Conservation (phyloP, 2,329 filamentous ascomycete species). For the Aspergillus fijiensis region DNA sequence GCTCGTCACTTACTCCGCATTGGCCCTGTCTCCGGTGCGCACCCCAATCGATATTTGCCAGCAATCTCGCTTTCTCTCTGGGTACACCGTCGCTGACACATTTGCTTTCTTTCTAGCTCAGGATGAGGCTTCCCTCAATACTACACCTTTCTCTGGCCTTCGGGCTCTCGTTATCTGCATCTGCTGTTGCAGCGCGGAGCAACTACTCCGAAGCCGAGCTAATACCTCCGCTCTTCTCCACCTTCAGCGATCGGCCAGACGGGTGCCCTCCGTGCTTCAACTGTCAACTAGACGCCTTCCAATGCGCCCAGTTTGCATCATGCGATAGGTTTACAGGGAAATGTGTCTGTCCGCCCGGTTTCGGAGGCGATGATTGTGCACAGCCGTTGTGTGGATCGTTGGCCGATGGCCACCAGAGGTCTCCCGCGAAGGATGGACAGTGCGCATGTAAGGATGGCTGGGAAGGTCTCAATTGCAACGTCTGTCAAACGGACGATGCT, state of each 20-base stretch:
- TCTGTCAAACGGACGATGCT: conserved; percentile 79
- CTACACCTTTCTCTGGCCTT: conserved; percentile 26
- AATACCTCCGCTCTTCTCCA: conserved; percentile 65
- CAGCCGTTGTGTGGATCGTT: conserved; percentile 89
- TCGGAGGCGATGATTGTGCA: conserved; percentile 91
- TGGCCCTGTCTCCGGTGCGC: conserved; percentile 4
- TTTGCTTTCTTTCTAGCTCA: conserved; percentile 12
- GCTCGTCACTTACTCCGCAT: conserved; percentile 18
- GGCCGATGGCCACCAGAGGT: conserved; percentile 74
- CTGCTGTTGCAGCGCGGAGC: conserved; percentile 24
- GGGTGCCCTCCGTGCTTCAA: conserved; percentile 72
- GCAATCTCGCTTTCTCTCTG: not conserved
- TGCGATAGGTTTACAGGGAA: conserved; percentile 91
- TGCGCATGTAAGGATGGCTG: conserved; percentile 93
- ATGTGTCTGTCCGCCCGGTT: conserved; percentile 88
- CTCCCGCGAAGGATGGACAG: conserved; percentile 66
- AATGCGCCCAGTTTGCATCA: conserved; percentile 83
- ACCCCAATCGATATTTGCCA: not conserved
- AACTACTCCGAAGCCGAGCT: conserved; percentile 63
- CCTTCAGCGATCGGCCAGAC: conserved; percentile 69
- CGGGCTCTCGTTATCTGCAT: conserved; percentile 26
- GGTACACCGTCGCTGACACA: not conserved
- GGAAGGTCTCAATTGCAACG: conserved; percentile 97
- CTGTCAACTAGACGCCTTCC: conserved; percentile 89
- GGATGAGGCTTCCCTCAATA: conserved; percentile 28